Base-by-base conservation (phyloP, 371 early-diverging fungal genomes). In the Choanephora cucurbitarum region DNA sequence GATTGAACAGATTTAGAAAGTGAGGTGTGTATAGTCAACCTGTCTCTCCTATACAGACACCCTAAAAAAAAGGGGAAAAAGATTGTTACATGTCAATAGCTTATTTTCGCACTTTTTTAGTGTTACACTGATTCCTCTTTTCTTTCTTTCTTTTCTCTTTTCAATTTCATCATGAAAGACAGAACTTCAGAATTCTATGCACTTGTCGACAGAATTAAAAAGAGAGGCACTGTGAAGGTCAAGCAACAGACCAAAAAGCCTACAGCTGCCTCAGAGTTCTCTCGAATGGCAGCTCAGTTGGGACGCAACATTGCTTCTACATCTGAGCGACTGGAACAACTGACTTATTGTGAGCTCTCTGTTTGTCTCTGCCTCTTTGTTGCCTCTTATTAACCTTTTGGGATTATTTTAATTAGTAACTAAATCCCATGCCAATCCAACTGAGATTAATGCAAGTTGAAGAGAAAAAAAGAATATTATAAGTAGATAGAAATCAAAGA, bases 341-440 rank as follows among this genome's bases (percentile, higher is more conserved):
- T 88, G 10, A 82, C 84, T 18, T 77, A 74, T 68, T 57, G 87
- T 85, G 80, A 73, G 33, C 21, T n/a, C n/a, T n/a, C n/a, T n/a
- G n/a, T n/a, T n/a, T n/a, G n/a, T n/a, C n/a, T n/a, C n/a, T n/a
- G n/a, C n/a, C n/a, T n/a, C n/a, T n/a, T n/a, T n/a, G n/a, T n/a
- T n/a, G n/a, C n/a, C n/a, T n/a, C n/a, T n/a, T n/a, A n/a, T n/a
- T n/a, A n/a, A n/a, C n/a, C n/a, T n/a, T n/a, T n/a, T n/a, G n/a
- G n/a, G n/a, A n/a, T n/a, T n/a, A n/a, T n/a, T n/a, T n/a, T n/a
- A n/a, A 48, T 3, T 53, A 87, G 88, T 88, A 68, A 87, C 87
- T 31, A 86, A 85, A 60, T 75, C 83, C 50, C 82, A 81, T 67
- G 81, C 87, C 1, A 75, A 82, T 48, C 85, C 88, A 3, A 81